phyloP scores from a whole-genome alignment of 2,329 filamentous ascomycete species.

The Thelonectria rubi region DNA sequence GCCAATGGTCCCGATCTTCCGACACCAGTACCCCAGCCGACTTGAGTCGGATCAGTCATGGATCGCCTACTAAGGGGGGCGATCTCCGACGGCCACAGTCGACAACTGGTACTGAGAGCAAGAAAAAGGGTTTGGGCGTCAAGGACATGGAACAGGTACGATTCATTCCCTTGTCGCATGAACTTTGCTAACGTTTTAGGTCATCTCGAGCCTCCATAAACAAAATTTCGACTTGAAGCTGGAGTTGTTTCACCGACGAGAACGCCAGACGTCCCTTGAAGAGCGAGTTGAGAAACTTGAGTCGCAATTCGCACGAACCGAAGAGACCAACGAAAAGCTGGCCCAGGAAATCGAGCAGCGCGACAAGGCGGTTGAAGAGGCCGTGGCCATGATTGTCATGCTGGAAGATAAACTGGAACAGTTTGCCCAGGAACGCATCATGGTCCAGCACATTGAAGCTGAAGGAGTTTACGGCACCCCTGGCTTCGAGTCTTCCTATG shows the following conservation, averaged over 20 bases:
- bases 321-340: constrained; percentile 67
- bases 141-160: constrained; percentile 75
- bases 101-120: constrained; percentile 52
- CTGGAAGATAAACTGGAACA: constrained; percentile 69
- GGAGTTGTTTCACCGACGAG: constrained; percentile 74
- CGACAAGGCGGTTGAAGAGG: constrained; percentile 76
- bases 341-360: constrained; percentile 70
- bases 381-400: constrained; percentile 73
- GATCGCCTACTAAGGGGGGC: constrained; percentile 51
- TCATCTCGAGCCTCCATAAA: constrained; percentile 74
- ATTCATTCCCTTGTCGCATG: neutral
- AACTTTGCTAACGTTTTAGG: constrained; percentile 50
- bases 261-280: constrained; percentile 69
- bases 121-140: constrained; percentile 66
- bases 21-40: constrained; percentile 53
- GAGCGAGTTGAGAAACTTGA: constrained; percentile 65
- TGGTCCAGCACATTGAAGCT: constrained; percentile 60
- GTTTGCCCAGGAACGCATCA: constrained; percentile 61
- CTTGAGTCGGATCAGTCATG: constrained; percentile 47
- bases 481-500: constrained; percentile 42
- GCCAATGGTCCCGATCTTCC: constrained; percentile 46
- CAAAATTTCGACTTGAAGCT: constrained; percentile 82
- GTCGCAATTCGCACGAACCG: constrained; percentile 61
- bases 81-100: constrained; percentile 55
- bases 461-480: constrained; percentile 49